Conservation (phyloP, 495 filamentous ascomycete species). For the Penicillium waksmanii region DNA sequence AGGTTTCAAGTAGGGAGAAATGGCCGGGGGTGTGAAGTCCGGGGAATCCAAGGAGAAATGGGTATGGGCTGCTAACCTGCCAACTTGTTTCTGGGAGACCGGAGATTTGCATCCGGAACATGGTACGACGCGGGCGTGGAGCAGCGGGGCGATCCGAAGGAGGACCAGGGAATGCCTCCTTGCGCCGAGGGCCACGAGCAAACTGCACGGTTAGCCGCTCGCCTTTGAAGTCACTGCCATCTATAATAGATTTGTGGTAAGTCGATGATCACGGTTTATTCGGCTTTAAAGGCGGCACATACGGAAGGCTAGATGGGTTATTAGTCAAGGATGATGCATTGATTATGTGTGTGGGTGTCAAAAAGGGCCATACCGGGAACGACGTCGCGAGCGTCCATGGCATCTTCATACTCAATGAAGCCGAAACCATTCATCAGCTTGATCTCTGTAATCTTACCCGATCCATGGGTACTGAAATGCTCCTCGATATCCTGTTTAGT, state of each 20-base stretch:
- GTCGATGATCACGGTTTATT: constrained; percentile 9
- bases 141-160: constrained; percentile 67
- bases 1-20: constrained; percentile 12
- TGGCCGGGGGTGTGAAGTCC: constrained; percentile 31
- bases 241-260: constrained; percentile 47
- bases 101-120: constrained; percentile 94
- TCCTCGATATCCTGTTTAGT: constrained; percentile 96
- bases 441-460: constrained; percentile 96
- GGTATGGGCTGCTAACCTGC: constrained; percentile 90
- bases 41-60: constrained; percentile 53
- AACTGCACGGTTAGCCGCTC: constrained; percentile 97
- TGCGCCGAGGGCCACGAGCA: constrained; percentile 88
- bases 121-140: constrained; percentile 91
- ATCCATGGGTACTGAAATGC: constrained; percentile 93
- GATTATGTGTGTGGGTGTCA: background rate
- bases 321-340: background rate
- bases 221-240: constrained; percentile 98
- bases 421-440: constrained; percentile 99
- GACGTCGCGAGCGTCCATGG: constrained; percentile 94
- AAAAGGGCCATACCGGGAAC: constrained; percentile 76
- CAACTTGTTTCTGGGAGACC: constrained; percentile 99
- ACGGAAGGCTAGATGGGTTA: constrained; percentile 56
- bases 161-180: constrained; percentile 70
- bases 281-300: constrained; percentile 29
- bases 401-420: constrained; percentile 98